Percentiles rank a stretch among this genome's conserved stretches.
Evolutionary conservation across 192 early-diverging fungal species (phyloP).

Genomic region (Linnemannia elongata): DNA sequence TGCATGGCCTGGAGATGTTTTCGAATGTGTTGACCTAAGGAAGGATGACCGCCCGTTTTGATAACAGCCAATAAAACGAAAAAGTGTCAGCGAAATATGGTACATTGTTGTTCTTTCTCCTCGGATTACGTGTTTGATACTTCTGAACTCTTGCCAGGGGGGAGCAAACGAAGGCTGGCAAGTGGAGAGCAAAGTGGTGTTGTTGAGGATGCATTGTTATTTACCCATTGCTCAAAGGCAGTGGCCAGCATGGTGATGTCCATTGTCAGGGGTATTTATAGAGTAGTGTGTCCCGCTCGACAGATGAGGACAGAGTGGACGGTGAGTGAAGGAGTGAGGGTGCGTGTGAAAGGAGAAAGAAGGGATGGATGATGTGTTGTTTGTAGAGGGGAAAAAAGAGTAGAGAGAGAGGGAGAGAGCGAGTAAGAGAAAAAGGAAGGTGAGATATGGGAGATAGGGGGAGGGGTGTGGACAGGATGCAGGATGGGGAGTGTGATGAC

Average conservation of each 20-base stretch:
- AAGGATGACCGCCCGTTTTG: background rate
- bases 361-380: background rate
- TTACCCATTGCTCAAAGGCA: constrained; percentile 62
- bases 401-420: constrained; percentile 7
- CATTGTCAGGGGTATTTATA: constrained; percentile 16
- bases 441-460: background rate
- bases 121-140: background rate
- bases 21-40: constrained; percentile 76
- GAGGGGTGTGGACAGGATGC: background rate
- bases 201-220: background rate
- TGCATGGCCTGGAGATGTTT: constrained; percentile 59
- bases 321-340: background rate
- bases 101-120: background rate
- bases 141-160: too few relatives aligned
- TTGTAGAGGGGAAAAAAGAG: background rate
- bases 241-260: constrained; percentile 33
- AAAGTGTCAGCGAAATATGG: background rate
- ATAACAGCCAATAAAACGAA: background rate
- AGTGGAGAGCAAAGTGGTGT: background rate
- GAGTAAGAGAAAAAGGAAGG: background rate
- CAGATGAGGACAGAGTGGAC: background rate
- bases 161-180: too few relatives aligned
- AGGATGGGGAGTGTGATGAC: background rate
- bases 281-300: background rate
- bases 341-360: background rate